These are phyloP conservation scores for Tilletiaria anomala DNA, from an alignment of 1,284 basidiomycete genomes.

Conservation along the genomic window DNA sequence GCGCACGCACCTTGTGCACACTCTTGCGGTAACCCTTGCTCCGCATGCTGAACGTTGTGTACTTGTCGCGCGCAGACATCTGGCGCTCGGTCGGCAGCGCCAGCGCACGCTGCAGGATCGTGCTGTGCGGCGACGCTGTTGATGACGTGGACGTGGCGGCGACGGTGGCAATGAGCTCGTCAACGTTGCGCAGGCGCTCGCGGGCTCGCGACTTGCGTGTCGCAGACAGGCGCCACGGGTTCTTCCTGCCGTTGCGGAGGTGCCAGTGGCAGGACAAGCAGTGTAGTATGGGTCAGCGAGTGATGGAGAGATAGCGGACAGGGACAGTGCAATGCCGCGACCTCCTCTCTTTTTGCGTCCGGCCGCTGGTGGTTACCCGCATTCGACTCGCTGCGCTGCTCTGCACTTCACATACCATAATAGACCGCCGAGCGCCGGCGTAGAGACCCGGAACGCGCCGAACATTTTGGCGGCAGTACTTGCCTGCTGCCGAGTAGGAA, in stretches of 20 bases:
- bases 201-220: slow-evolving; percentile 85
- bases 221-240: slow-evolving; percentile 75
- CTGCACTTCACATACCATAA: too few relatives aligned
- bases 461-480: too few relatives aligned
- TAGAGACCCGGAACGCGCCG: too few relatives aligned
- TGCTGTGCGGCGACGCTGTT: too few relatives aligned
- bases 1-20: slow-evolving; percentile 68
- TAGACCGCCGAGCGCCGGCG: too few relatives aligned
- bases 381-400: too few relatives aligned
- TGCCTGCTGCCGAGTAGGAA: too few relatives aligned
- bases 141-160: slow-evolving; percentile 64
- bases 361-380: too few relatives aligned
- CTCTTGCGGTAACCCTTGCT: slow-evolving; percentile 61
- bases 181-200: slow-evolving; percentile 74
- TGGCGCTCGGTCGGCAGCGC: slow-evolving; percentile 72
- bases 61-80: slow-evolving; percentile 81
- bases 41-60: slow-evolving; percentile 69
- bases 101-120: slow-evolving; percentile 60
- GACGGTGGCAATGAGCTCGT: slow-evolving; percentile 79
- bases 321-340: slow-evolving; percentile 4
- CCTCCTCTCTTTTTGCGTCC: too few relatives aligned
- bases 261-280: too few relatives aligned
- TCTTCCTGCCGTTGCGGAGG: slow-evolving; percentile 65
- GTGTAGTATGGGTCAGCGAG: slow-evolving; percentile 32
- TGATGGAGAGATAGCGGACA: slow-evolving; percentile 2